Evolutionary conservation across 2,329 filamentous ascomycete species (phyloP).

Genomic region (Cadophora gregata): DNA sequence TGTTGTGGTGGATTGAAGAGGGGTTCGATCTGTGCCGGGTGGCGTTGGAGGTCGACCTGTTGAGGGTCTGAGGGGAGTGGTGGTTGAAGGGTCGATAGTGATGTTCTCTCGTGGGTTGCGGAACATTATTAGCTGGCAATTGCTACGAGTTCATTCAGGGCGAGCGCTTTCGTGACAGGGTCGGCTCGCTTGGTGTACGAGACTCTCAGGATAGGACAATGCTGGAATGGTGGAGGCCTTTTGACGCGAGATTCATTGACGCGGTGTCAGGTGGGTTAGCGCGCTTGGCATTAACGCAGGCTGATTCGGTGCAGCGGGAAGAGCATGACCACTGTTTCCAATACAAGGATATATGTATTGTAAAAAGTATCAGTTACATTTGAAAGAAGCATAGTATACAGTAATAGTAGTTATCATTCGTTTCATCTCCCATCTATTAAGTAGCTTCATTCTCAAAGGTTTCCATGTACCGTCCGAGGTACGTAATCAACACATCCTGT

Average conservation of each 20-base stretch:
- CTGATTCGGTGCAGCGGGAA: not conserved
- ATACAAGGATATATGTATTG: not conserved
- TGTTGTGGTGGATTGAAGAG: constrained; percentile 17
- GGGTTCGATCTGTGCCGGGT: constrained; percentile 40
- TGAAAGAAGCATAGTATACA: not conserved
- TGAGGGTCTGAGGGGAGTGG: constrained; percentile 49
- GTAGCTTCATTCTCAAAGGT: not conserved
- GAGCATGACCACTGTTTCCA: not conserved
- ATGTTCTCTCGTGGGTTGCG: constrained; percentile 58
- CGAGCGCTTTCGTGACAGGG: not conserved
- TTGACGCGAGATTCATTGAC: constrained; percentile 1
- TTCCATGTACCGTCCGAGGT: not conserved
- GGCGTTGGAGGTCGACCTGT: constrained; percentile 60
- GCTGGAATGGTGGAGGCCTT: not conserved
- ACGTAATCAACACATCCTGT: not conserved
- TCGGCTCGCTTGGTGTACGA: not conserved
- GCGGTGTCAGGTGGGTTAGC: not conserved
- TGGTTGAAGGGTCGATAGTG: constrained; percentile 42
- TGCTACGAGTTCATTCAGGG: not conserved
- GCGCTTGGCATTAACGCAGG: not conserved
- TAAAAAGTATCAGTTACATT: not conserved
- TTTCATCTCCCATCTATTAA: not conserved
- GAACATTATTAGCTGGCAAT: constrained; percentile 52
- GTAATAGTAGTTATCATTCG: not conserved
- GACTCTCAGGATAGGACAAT: not conserved